Evolutionary conservation across 169 alveolate genomes (phyloP).

Genomic region (Amoebophrya sp.): DNA sequence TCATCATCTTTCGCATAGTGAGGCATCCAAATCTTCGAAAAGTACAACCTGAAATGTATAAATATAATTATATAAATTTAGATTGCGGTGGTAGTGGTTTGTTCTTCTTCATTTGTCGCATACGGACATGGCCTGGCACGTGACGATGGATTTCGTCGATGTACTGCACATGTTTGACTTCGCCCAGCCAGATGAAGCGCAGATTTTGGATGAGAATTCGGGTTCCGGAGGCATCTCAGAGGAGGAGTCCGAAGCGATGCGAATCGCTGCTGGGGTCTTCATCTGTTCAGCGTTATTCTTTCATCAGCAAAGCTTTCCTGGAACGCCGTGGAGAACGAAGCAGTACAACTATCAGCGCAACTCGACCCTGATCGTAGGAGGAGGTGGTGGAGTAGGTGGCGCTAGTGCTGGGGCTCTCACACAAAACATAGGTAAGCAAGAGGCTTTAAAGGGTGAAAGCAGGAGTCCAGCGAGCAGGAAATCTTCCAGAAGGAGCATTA

Average conservation of each 20-base stretch:
- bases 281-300: background rate
- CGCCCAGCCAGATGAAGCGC: background rate
- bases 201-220: background rate
- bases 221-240: background rate
- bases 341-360: background rate
- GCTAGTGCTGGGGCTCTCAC: too few species aligned
- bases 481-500: too few species aligned
- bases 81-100: too few species aligned
- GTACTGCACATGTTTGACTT: background rate
- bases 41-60: too few species aligned
- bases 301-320: background rate
- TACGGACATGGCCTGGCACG: conserved; percentile 13
- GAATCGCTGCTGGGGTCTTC: background rate
- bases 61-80: too few species aligned
- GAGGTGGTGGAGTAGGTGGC: background rate
- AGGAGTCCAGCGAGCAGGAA: too few species aligned
- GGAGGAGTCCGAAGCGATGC: background rate
- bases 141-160: background rate
- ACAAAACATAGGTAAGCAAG: too few species aligned
- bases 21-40: too few species aligned
- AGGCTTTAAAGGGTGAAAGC: too few species aligned
- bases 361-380: background rate
- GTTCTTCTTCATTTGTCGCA: too few species aligned
- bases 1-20: too few species aligned
- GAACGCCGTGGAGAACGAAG: background rate